Percentiles rank a stretch among this genome's conserved stretches.
phyloP scores from a whole-genome alignment of 495 filamentous ascomycete genomes.

The Lichina pygmaea region DNA sequence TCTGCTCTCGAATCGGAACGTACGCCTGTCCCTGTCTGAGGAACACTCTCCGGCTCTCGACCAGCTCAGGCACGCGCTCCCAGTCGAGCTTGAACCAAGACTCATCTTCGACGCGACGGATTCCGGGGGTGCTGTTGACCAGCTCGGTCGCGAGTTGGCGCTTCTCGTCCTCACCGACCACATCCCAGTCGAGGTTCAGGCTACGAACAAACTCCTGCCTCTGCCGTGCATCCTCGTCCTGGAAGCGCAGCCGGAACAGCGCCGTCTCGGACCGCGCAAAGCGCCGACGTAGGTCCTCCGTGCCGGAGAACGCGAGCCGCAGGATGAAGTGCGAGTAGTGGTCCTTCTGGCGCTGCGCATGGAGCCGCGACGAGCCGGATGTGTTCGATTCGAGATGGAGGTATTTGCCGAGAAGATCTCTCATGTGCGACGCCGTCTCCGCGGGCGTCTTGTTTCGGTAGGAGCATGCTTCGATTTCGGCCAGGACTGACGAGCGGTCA shows the following conservation, averaged over 20 bases:
- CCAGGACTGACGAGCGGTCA: slow-evolving; percentile 36
- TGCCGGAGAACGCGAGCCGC: slow-evolving; percentile 71
- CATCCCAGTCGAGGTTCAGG: slow-evolving; percentile 36
- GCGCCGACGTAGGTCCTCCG: slow-evolving; percentile 72
- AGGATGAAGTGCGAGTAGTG: slow-evolving; percentile 98
- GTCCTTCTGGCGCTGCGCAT: slow-evolving; percentile 68
- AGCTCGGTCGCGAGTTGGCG: slow-evolving; percentile 14
- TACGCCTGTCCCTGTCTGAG: slow-evolving; percentile 67
- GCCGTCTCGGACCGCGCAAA: slow-evolving; percentile 70
- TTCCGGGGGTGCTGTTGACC: slow-evolving; percentile 20
- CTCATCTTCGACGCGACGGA: slow-evolving; percentile 36
- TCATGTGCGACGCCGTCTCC: slow-evolving; percentile 60
- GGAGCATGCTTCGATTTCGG: slow-evolving; percentile 83
- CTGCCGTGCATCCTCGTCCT: slow-evolving; percentile 40
- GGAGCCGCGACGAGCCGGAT: slow-evolving; percentile 27
- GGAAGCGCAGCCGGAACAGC: slow-evolving; percentile 61
- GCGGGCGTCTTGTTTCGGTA: slow-evolving; percentile 65
- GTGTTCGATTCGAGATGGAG: slow-evolving; percentile 61
- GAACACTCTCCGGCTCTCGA: slow-evolving; percentile 53
- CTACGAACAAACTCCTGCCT: slow-evolving; percentile 47
- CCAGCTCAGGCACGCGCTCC: slow-evolving; percentile 71
- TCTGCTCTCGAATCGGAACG: slow-evolving; percentile 64
- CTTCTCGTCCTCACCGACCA: slow-evolving; percentile 9
- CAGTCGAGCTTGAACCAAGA: slow-evolving; percentile 89
- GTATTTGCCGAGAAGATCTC: slow-evolving; percentile 56